Evolutionary conservation across 352 stramenopile genomes (phyloP).

Genomic region (Phytophthora brassicae): DNA sequence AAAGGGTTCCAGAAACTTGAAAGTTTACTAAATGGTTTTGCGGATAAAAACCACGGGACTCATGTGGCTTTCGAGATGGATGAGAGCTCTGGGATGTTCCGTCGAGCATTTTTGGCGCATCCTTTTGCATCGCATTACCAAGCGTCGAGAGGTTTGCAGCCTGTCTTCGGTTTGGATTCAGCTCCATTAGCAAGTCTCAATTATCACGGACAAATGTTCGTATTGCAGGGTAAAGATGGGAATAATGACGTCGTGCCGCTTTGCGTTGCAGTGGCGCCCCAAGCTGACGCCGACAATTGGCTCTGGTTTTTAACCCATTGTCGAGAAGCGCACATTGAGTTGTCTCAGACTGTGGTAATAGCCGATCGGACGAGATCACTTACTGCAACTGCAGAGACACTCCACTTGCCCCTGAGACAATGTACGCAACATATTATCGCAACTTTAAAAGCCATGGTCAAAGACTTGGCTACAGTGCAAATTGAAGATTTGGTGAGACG

Average conservation of each 20-base stretch:
- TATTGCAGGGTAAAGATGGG: conserved; percentile 34
- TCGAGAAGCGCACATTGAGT: conserved; percentile 30
- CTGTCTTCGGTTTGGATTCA: conserved; percentile 29
- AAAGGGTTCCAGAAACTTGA: conserved; percentile 37
- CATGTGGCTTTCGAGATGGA: conserved; percentile 34
- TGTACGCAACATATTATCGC: conserved; percentile 34
- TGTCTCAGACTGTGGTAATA: conserved; percentile 20
- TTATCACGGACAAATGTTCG: conserved; percentile 35
- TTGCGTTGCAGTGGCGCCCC: conserved; percentile 27
- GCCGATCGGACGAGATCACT: conserved; percentile 24
- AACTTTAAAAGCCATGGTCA: conserved; percentile 36
- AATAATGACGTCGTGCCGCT: conserved; percentile 30
- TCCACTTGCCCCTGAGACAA: conserved; percentile 23
- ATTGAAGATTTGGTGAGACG: conserved; percentile 41
- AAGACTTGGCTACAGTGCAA: conserved; percentile 31
- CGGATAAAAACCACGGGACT: conserved; percentile 28
- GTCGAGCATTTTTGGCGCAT: conserved; percentile 29
- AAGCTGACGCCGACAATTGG: conserved; percentile 29
- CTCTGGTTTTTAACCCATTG: conserved; percentile 37
- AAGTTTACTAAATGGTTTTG: conserved; percentile 32
- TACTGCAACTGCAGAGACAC: conserved; percentile 18
- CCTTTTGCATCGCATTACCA: conserved; percentile 31
- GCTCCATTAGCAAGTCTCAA: conserved; percentile 34
- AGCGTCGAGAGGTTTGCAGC: conserved; percentile 23
- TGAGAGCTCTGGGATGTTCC: conserved; percentile 20